Evolutionary conservation across 768 basidiomycete genomes (phyloP), one percentile per base, ranked within the genome.

Genomic region (Psilocybe cyanescens): DNA sequence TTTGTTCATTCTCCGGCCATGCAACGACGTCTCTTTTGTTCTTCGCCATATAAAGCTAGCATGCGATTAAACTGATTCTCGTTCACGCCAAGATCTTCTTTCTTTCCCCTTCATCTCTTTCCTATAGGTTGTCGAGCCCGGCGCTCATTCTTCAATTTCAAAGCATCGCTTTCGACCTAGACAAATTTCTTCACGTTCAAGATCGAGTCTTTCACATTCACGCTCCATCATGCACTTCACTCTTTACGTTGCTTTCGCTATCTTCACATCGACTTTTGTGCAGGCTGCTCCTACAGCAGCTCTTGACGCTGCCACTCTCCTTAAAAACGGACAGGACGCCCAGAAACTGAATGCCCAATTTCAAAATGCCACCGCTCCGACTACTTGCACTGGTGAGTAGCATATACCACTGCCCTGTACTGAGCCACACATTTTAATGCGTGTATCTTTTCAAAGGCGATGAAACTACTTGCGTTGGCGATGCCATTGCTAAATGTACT

Each of bases 291-390:
- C 81, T 2, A 70, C 71, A n/a, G 63, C 76, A 24, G 56, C 75
- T 4, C 67, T 80, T 30, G 79, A 82, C 67, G 69, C 77, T 55
- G 62, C 71, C 28, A 77, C 78, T n/a, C 77, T 86, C 24, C 70
- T 78, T 4, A 66, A 76, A 53, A 87, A 86, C 63, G 86, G 78
- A 12, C 74, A 77, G 61, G 68, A 74, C 41, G 86, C 87, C 0
- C 85, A 87, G 66, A 66, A 72, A 31, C 74, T 84, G 30, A 89
- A 89, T 62, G 67, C 73, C 1, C 71, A 80, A 49, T 88, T 84
- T 62, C 63, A 71, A 59, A 71, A 60, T 6, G 48, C 85, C 24
- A 81, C 77, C 1, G 58, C 61, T 1, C 72, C 74, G 0, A 83
- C 82, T 58, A 33, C 81, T 3, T 88, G 87, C 70, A 72, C 73